Conservation (phyloP, 164 flowering plant genomes). For the Piper betle region DNA sequence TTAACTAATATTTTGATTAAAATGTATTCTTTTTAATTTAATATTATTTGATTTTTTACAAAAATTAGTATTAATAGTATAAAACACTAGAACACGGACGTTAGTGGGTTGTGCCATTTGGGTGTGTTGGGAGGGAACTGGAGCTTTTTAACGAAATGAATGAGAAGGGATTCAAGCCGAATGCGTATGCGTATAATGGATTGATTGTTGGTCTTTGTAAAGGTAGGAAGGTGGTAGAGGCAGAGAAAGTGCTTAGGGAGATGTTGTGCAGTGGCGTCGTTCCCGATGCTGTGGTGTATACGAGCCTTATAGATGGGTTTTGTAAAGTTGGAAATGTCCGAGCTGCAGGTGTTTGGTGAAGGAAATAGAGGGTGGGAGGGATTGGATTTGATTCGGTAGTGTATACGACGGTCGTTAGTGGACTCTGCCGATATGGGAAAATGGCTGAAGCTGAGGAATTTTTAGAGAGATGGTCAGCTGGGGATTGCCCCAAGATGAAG, state of each 20-base stretch:
- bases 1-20: too few species aligned
- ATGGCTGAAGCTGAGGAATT: slow-evolving; percentile 36
- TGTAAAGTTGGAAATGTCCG: slow-evolving; percentile 30
- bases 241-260: slow-evolving; percentile 37
- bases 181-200: slow-evolving; percentile 31
- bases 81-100: slow-evolving; percentile 22
- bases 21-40: too few species aligned
- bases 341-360: slow-evolving; percentile 32
- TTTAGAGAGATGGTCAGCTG: slow-evolving; percentile 35
- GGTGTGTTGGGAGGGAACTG: slow-evolving; percentile 28
- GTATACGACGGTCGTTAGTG: slow-evolving; percentile 39
- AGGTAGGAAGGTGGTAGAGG: slow-evolving; percentile 25
- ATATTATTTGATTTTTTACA: too few species aligned
- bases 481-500: slow-evolving; percentile 23
- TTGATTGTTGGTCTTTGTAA: slow-evolving; percentile 29
- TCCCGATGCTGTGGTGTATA: slow-evolving; percentile 36
- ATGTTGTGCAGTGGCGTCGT: slow-evolving; percentile 30
- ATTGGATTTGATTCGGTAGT: slow-evolving; percentile 29
- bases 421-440: slow-evolving; percentile 35
- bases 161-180: slow-evolving; percentile 31
- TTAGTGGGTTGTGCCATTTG: slow-evolving; percentile 40
- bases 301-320: slow-evolving; percentile 37
- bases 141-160: slow-evolving; percentile 32
- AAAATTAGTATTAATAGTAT: too few species aligned
- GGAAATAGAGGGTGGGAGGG: slow-evolving; percentile 28